phyloP scores from a whole-genome alignment of 225 moss, liverwort and hornwort genomes.

The Anthoceros angustus region DNA sequence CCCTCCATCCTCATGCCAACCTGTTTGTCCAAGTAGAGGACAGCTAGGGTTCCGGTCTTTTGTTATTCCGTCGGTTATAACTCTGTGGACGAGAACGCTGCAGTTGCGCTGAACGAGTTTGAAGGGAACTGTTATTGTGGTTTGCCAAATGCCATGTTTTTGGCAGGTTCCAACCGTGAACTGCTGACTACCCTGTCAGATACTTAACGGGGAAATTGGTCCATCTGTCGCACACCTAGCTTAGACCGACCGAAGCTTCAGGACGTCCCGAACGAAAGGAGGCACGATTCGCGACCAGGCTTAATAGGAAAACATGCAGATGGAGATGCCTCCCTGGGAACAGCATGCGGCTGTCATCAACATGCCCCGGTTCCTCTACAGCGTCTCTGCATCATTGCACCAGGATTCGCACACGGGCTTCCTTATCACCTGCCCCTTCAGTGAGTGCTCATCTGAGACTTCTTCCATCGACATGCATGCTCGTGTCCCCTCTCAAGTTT shows the following conservation, averaged over 20 bases:
- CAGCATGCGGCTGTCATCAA: not conserved
- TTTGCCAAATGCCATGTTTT: too few species aligned
- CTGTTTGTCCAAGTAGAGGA: slow-evolving; percentile 82
- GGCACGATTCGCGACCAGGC: not conserved
- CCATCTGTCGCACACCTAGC: too few species aligned
- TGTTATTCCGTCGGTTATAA: not conserved
- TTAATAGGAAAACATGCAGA: not conserved
- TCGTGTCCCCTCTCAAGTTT: not conserved
- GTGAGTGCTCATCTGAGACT: not conserved
- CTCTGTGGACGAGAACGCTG: too few species aligned
- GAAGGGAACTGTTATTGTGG: too few species aligned
- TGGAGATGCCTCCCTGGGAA: not conserved
- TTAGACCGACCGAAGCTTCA: too few species aligned
- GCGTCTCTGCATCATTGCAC: not conserved
- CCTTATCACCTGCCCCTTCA: not conserved
- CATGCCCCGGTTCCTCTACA: not conserved
- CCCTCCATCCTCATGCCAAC: slow-evolving; percentile 86
- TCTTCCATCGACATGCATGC: not conserved
- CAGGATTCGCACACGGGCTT: not conserved
- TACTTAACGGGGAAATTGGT: too few species aligned
- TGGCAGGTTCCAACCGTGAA: too few species aligned
- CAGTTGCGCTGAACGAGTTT: too few species aligned
- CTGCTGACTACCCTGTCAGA: too few species aligned
- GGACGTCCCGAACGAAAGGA: too few species aligned
- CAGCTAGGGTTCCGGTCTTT: slow-evolving; percentile 21